Percentiles rank a stretch among this genome's conserved stretches.
Evolutionary conservation across 1,284 basidiomycete genomes (phyloP).

Genomic region (Paramarasmius palmivorus): DNA sequence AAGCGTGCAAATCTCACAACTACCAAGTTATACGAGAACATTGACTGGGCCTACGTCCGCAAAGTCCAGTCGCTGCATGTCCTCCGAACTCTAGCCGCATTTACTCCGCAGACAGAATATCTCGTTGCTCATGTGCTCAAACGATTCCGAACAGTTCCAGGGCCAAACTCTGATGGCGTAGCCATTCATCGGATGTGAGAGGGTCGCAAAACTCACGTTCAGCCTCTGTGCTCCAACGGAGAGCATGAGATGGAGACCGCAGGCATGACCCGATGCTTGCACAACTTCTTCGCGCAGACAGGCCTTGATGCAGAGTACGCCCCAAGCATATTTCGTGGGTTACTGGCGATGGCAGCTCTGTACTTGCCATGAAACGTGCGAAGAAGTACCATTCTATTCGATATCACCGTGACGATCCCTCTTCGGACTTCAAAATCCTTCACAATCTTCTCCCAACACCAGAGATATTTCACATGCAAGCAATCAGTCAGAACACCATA

Average conservation of each 20-base stretch:
- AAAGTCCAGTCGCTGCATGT: not conserved
- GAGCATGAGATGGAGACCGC: slow-evolving; percentile 15
- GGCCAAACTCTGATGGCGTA: not conserved
- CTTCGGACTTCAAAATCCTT: slow-evolving; percentile 7
- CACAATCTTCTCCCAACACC: slow-evolving; percentile 13
- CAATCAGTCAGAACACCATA: slow-evolving; percentile 7
- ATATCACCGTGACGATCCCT: not conserved
- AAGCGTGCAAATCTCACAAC: not conserved
- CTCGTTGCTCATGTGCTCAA: not conserved
- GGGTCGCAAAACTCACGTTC: slow-evolving; percentile 8
- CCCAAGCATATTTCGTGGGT: not conserved
- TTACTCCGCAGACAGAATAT: not conserved
- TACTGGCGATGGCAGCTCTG: slow-evolving; percentile 18
- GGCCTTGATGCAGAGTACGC: slow-evolving; percentile 6
- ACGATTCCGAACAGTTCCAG: not conserved
- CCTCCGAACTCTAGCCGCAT: not conserved
- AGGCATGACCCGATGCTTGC: slow-evolving; percentile 16
- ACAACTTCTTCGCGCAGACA: slow-evolving; percentile 17
- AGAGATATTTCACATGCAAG: slow-evolving; percentile 22
- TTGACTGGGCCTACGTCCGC: not conserved
- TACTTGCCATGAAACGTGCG: slow-evolving; percentile 10
- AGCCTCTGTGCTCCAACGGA: slow-evolving; percentile 18
- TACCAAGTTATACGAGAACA: not conserved
- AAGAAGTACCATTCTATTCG: slow-evolving; percentile 10
- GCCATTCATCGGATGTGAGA: slow-evolving; percentile 1